A percentile compares a stretch with the other conserved stretches of the same genome.
phyloP scores from a whole-genome alignment of 441 rosid genomes.

The Bruguiera hainesii region DNA sequence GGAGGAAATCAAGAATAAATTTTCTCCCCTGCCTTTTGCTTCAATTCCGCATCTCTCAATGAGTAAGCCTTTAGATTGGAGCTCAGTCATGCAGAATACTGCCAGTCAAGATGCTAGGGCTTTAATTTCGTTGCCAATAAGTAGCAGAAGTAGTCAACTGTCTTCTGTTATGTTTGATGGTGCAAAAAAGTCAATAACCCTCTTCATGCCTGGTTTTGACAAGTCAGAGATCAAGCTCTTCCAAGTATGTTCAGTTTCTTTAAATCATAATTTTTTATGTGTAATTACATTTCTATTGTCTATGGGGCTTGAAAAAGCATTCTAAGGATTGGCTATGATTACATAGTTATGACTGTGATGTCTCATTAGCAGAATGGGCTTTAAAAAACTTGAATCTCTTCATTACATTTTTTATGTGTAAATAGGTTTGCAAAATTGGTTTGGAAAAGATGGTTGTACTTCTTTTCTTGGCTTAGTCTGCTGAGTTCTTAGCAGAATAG shows the following conservation, averaged over 20 bases:
- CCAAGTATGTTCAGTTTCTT: slow-evolving; percentile 49
- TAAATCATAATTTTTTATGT: neutral
- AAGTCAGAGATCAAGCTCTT: slow-evolving; percentile 91
- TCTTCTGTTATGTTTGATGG: slow-evolving; percentile 57
- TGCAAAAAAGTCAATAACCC: slow-evolving; percentile 53
- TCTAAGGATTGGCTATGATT: neutral
- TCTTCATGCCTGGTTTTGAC: slow-evolving; percentile 88
- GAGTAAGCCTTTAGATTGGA: slow-evolving; percentile 50
- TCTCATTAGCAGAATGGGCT: too few species aligned
- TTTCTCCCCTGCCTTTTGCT: slow-evolving; percentile 61
- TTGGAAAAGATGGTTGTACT: neutral
- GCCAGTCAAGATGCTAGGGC: slow-evolving; percentile 39
- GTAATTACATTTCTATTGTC: neutral
- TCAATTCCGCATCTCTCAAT: slow-evolving; percentile 45
- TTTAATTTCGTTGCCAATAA: slow-evolving; percentile 42
- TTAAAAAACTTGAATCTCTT: too few species aligned
- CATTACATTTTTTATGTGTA: too few species aligned
- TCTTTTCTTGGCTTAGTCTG: neutral
- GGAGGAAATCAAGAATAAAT: slow-evolving; percentile 40
- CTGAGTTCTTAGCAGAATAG: slow-evolving; percentile 3
- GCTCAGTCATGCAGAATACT: slow-evolving; percentile 39
- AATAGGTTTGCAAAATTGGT: neutral
- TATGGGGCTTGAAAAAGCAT: neutral
- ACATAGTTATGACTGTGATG: too few species aligned
- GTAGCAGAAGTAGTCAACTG: slow-evolving; percentile 23